Conservation (phyloP, 305 asterid species). For the Fraxinus angustifolia region DNA sequence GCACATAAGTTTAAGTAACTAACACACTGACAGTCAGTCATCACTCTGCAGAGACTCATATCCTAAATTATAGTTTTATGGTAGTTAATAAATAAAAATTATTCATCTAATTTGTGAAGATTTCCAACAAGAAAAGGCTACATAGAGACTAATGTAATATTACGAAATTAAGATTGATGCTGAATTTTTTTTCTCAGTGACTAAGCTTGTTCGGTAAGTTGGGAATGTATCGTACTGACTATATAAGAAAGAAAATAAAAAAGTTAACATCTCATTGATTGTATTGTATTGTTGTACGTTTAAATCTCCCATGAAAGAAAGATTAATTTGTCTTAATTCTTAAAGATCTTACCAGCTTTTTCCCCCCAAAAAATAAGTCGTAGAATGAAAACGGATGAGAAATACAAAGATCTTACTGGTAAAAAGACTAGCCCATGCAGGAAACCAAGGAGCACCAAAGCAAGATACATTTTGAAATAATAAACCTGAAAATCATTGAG, state of each 20-base stretch:
- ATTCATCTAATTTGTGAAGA: background rate
- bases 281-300: background rate
- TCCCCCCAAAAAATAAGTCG: background rate
- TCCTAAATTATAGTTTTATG: background rate
- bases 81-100: background rate
- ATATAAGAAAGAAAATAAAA: background rate
- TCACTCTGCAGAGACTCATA: background rate
- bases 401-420: constrained; percentile 52
- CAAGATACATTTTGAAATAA: constrained; percentile 88
- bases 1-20: background rate
- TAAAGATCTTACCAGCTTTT: background rate
- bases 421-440: constrained; percentile 79
- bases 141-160: background rate
- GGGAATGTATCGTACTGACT: background rate
- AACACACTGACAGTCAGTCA: background rate
- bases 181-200: background rate
- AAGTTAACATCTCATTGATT: background rate
- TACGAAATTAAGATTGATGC: background rate
- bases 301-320: background rate
- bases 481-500: constrained; percentile 57
- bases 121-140: background rate
- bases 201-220: background rate
- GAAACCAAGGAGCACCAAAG: constrained; percentile 92
- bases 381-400: background rate
- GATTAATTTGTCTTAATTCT: background rate